These are phyloP conservation scores for Backusella psychrophila DNA, from an alignment of 192 early-diverging fungal genomes.

Conservation along the genomic window DNA sequence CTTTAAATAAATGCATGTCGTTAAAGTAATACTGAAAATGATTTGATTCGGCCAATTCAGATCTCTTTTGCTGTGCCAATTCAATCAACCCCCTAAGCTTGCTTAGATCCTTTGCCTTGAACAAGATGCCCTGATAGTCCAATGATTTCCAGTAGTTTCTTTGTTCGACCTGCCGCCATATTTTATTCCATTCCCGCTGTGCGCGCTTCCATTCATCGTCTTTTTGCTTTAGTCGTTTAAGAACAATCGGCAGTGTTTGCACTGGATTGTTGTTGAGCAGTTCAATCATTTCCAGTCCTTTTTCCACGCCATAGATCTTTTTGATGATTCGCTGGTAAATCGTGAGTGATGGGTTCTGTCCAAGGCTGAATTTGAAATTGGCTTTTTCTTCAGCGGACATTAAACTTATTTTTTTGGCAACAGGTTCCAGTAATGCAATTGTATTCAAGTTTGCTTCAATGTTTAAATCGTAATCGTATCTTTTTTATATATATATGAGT, in stretches of 20 bases:
- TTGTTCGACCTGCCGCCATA: conserved; percentile 90
- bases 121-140: conserved; percentile 90
- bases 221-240: conserved; percentile 94
- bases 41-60: background rate
- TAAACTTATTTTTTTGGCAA: conserved; percentile 70
- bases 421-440: conserved; percentile 83
- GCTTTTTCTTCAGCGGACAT: conserved; percentile 78
- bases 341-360: conserved; percentile 75
- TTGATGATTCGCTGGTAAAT: conserved; percentile 88
- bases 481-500: background rate
- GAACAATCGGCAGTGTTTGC: conserved; percentile 86
- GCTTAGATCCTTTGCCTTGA: conserved; percentile 85
- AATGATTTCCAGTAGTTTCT: conserved; percentile 94
- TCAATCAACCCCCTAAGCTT: conserved; percentile 37
- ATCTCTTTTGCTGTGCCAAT: background rate
- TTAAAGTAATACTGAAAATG: conserved; percentile 46
- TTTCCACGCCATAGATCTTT: conserved; percentile 87
- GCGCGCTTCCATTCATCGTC: conserved; percentile 95
- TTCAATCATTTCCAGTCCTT: conserved; percentile 85
- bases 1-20: conserved; percentile 71
- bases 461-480: conserved; percentile 91
- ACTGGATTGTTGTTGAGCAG: conserved; percentile 88
- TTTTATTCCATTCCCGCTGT: conserved; percentile 56
- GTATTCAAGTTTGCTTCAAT: conserved; percentile 90
- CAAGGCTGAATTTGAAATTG: conserved; percentile 75